Evolutionary conservation across 2,329 filamentous ascomycete genomes (phyloP).

Genomic region (Paraphoma sp.): DNA sequence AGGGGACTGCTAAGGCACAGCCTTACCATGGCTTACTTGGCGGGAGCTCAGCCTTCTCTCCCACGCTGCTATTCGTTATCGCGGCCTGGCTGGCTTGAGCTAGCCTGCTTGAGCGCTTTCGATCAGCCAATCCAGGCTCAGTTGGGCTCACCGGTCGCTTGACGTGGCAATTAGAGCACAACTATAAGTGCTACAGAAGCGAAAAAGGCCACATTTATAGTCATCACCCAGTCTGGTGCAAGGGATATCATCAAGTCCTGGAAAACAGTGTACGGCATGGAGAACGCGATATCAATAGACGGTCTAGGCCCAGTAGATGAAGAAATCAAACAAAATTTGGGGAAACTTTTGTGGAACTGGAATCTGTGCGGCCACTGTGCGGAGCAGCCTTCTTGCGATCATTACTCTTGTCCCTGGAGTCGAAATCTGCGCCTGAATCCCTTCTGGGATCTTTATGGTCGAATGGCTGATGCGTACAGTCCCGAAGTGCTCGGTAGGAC

Average conservation of each 20-base stretch:
- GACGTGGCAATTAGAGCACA: neutral
- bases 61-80: neutral
- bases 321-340: neutral
- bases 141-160: neutral
- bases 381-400: neutral
- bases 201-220: too few species aligned
- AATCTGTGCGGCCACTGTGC: neutral
- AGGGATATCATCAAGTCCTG: neutral
- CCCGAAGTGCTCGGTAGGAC: neutral
- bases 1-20: neutral
- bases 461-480: neutral
- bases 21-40: neutral
- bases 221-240: neutral
- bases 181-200: too few species aligned
- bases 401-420: neutral
- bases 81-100: neutral
- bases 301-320: neutral
- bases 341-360: neutral
- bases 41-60: neutral
- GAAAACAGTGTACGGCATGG: neutral
- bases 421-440: neutral
- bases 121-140: neutral
- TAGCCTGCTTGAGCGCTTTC: neutral
- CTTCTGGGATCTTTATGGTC: neutral
- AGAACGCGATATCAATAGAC: neutral